Evolutionary conservation across 441 rosid species (phyloP).

Genomic region (Geranium incanum): DNA sequence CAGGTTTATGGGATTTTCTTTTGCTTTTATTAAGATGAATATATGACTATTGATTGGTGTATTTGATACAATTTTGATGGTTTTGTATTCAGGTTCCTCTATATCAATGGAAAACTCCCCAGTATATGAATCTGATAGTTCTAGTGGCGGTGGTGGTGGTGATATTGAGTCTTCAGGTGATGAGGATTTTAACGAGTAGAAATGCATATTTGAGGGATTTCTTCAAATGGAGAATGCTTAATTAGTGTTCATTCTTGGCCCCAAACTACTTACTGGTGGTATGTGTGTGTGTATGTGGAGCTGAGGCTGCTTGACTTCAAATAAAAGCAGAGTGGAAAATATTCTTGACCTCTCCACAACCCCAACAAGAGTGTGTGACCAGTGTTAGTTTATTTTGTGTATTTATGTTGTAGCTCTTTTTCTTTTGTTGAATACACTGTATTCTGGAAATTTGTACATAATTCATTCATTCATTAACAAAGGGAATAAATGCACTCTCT

Average conservation of each 20-base stretch:
- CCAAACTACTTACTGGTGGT: too few relatives aligned
- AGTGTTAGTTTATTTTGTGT: not conserved
- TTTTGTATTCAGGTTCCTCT: slow-evolving; percentile 53
- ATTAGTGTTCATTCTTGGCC: not conserved
- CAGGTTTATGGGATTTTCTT: slow-evolving; percentile 41
- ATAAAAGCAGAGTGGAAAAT: too few relatives aligned
- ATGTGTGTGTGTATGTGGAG: not conserved
- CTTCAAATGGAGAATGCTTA: not conserved
- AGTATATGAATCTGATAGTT: slow-evolving; percentile 59
- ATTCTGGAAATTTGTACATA: not conserved
- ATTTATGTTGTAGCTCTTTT: not conserved
- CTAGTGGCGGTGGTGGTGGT: slow-evolving; percentile 18
- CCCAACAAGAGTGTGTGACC: not conserved
- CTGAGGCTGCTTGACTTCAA: not conserved
- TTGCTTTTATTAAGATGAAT: not conserved
- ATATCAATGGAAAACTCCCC: slow-evolving; percentile 56
- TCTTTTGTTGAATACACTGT: not conserved
- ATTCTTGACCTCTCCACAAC: not conserved
- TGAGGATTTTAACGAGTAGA: slow-evolving; percentile 66
- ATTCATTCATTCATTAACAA: not conserved
- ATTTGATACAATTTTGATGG: not conserved
- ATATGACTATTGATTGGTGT: not conserved
- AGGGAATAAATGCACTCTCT: not conserved
- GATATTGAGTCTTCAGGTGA: slow-evolving; percentile 46
- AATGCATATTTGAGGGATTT: not conserved